Base-by-base conservation (phyloP, 1,284 basidiomycete genomes). In the Anthracocystis walkeri region DNA sequence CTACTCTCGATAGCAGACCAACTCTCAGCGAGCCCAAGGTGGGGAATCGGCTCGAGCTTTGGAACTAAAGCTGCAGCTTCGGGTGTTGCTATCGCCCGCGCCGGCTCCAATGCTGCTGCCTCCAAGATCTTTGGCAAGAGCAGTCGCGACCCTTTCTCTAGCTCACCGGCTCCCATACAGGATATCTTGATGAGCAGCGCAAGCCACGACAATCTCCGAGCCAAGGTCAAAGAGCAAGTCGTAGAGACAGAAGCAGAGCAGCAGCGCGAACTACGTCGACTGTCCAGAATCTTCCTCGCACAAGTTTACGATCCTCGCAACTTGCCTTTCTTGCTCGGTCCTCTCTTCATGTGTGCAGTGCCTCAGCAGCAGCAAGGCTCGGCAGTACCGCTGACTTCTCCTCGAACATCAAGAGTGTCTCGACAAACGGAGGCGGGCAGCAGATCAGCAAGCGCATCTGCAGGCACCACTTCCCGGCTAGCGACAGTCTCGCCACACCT, bases 1-100 rank as follows among this genome's bases (percentile, higher is more conserved):
- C 44, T 82, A 7, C 59, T 78, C 40, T 73, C 82, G 2, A 57
- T 83, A n/a, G 70, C 81, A 0, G 74, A 80, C 33, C 78, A 82
- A 40, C 64, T 83, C 20, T 67, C 78, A 3, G 65, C 78, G 21
- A 77, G 75, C 44, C 70, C 77, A 11, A 64, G 80, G n/a, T 80
- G 76, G 74, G 79, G 81, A 16, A 70, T 78, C 40, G 82, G 82
- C n/a, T 69, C 67, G 1, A 79, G 78, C 29, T 77, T 75, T 58
- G 79, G 78, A 4, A 65, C 66, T n/a, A 75, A 62, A 33, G 58
- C 64, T 10, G 64, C 55, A 5, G 21, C 71, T 14, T 56, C 62
- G 0, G 74, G 69, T 3, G 65, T 76, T 21, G 56, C 75, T 10
- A 65, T 67, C 41, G 38, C 75, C 29, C 56, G 58, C 18, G 45